A percentile compares a stretch with the other conserved stretches of the same genome.
Conservation (phyloP, 805 yeast species). For the Zygotorulaspora chibaensis region DNA sequence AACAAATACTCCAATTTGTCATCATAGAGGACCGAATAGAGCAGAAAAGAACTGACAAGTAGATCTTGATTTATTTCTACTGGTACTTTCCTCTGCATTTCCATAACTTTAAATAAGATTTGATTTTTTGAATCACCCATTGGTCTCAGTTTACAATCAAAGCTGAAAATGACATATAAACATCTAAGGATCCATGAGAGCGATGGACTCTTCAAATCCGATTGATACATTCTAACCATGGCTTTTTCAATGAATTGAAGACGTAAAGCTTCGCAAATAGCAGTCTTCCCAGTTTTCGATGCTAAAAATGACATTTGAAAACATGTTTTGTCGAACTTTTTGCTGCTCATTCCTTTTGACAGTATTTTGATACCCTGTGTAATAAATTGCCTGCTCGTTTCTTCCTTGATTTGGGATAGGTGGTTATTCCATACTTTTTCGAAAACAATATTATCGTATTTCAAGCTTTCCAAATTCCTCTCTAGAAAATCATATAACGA, state of each 20-base stretch:
- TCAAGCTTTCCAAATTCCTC: constrained; percentile 9
- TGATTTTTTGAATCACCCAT: constrained; percentile 8
- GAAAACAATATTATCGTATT: constrained; percentile 28
- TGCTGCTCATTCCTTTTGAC: constrained; percentile 1
- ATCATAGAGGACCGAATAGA: constrained; percentile 20
- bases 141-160: constrained; percentile 9
- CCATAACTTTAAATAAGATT: constrained; percentile 2
- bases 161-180: constrained; percentile 21
- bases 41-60: constrained; percentile 29
- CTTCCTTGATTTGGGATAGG: constrained; percentile 38
- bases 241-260: constrained; percentile 4
- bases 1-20: constrained; percentile 28
- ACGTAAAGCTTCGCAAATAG: constrained; percentile 1
- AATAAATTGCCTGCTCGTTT: constrained; percentile 17
- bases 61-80: constrained; percentile 11
- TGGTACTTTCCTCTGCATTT: constrained; percentile 2
- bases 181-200: constrained; percentile 34
- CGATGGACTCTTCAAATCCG: background rate
- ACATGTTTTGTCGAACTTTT: constrained; percentile 3
- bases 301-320: constrained; percentile 18
- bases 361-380: constrained; percentile 2
- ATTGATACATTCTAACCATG: background rate
- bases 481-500: constrained; percentile 16
- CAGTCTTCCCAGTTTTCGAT: constrained; percentile 4
- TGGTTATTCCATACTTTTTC: constrained; percentile 40